Percentiles rank a stretch among this genome's conserved stretches.
Evolutionary conservation across 768 basidiomycete species (phyloP).

Genomic region (Mycena rebaudengoi): DNA sequence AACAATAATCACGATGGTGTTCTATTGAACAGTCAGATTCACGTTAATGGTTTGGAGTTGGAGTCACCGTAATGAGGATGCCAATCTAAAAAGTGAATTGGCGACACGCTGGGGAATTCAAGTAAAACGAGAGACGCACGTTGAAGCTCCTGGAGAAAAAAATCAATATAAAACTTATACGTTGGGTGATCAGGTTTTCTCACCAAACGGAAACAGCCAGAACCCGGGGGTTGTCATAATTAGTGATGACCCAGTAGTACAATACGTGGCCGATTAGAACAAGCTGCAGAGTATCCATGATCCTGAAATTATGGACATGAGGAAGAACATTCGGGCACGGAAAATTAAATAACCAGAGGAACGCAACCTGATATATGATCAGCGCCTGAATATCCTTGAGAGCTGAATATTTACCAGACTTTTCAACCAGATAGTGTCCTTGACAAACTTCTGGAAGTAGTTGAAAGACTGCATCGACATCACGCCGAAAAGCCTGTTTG

Average conservation of each 20-base stretch:
- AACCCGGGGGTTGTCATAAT: constrained; percentile 39
- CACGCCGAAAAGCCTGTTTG: constrained; percentile 49
- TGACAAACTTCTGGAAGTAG: constrained; percentile 44
- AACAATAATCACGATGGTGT: constrained; percentile 4
- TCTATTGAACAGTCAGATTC: neutral
- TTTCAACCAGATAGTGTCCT: constrained; percentile 41
- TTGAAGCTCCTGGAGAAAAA: constrained; percentile 1
- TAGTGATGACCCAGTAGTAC: constrained; percentile 47
- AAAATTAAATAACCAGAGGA: constrained; percentile 36
- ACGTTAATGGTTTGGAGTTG: no score
- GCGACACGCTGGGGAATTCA: no score
- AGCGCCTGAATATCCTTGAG: neutral
- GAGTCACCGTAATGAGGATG: neutral
- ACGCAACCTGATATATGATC: constrained; percentile 28
- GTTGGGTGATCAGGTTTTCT: neutral
- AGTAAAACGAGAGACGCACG: neutral
- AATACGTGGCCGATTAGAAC: constrained; percentile 42
- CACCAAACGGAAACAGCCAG: constrained; percentile 36
- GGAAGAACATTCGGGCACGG: no score
- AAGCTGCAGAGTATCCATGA: constrained; percentile 45
- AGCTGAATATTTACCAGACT: constrained; percentile 36
- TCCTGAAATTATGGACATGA: constrained; percentile 32
- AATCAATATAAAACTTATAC: neutral
- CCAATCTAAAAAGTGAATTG: neutral
- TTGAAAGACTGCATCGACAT: constrained; percentile 50